These are phyloP conservation scores for Quercus wislizeni DNA, from an alignment of 306 rosid genomes.

Conservation along the genomic window DNA sequence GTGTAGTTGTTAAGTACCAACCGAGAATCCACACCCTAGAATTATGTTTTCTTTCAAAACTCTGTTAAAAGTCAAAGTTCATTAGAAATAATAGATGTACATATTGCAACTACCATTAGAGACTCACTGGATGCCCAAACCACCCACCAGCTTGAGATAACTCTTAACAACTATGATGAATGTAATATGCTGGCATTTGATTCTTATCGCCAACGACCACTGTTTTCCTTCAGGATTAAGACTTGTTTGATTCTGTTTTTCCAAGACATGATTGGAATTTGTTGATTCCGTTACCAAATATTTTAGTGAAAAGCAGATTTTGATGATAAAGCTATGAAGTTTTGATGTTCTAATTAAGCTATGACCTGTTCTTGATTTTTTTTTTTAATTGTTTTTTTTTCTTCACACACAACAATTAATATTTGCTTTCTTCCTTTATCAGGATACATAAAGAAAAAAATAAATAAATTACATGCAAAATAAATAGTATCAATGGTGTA, in stretches of 20 bases:
- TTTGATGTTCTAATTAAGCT: too few relatives aligned
- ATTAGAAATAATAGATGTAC: slow-evolving; percentile 27
- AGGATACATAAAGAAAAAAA: too few relatives aligned
- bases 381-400: too few relatives aligned
- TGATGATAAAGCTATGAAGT: too few relatives aligned
- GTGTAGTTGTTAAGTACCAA: slow-evolving; percentile 25
- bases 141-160: not conserved
- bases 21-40: slow-evolving; percentile 14
- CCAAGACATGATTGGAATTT: not conserved
- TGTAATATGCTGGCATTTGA: slow-evolving; percentile 15
- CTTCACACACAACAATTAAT: too few relatives aligned
- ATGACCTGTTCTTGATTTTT: too few relatives aligned
- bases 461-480: too few relatives aligned
- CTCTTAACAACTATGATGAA: slow-evolving; percentile 28
- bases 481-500: too few relatives aligned
- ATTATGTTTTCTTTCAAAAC: slow-evolving; percentile 15
- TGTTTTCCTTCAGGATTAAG: slow-evolving; percentile 16
- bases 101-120: slow-evolving; percentile 13
- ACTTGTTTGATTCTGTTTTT: not conserved
- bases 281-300: not conserved
- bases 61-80: slow-evolving; percentile 29
- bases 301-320: too few relatives aligned
- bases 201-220: slow-evolving; percentile 25
- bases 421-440: too few relatives aligned
- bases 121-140: slow-evolving; percentile 13